Percentiles rank a stretch among this genome's conserved stretches.
phyloP scores from a whole-genome alignment of 495 filamentous ascomycete species.

The Cairneyella variabilis region DNA sequence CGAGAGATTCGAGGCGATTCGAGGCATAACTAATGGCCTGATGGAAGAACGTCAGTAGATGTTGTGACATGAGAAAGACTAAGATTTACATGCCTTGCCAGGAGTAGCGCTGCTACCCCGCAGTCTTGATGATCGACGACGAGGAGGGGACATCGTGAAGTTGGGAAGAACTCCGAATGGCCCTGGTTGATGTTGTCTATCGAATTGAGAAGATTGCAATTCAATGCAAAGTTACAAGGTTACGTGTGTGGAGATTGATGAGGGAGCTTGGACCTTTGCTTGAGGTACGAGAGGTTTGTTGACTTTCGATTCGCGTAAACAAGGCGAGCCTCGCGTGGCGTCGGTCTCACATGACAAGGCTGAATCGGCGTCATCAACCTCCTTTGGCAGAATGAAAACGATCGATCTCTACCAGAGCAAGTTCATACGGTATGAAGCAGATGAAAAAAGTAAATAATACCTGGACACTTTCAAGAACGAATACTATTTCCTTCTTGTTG shows the following conservation, averaged over 20 bases:
- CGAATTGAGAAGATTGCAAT: not conserved
- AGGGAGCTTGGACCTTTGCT: not conserved
- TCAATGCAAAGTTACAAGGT: slow-evolving; percentile 11
- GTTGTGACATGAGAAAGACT: not conserved
- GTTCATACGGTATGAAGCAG: too few relatives aligned
- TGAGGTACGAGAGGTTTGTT: too few relatives aligned
- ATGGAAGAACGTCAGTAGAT: not conserved
- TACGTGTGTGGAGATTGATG: too few relatives aligned
- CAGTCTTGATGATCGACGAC: slow-evolving; percentile 24
- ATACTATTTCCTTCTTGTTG: too few relatives aligned
- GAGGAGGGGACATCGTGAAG: slow-evolving; percentile 22
- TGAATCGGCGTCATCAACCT: too few relatives aligned
- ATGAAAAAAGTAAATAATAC: too few relatives aligned
- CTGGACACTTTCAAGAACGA: too few relatives aligned
- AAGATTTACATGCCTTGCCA: slow-evolving; percentile 19
- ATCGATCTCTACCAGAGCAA: too few relatives aligned
- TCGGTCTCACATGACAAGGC: too few relatives aligned
- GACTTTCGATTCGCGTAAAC: not conserved
- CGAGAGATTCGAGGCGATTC: slow-evolving; percentile 18
- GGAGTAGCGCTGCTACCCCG: slow-evolving; percentile 21
- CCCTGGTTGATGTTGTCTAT: not conserved
- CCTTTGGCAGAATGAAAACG: too few relatives aligned
- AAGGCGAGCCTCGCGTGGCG: too few relatives aligned
- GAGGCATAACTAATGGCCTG: slow-evolving; percentile 19
- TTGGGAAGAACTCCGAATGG: not conserved